phyloP scores from a whole-genome alignment of 345 rosid species.

The Corchorus olitorius region DNA sequence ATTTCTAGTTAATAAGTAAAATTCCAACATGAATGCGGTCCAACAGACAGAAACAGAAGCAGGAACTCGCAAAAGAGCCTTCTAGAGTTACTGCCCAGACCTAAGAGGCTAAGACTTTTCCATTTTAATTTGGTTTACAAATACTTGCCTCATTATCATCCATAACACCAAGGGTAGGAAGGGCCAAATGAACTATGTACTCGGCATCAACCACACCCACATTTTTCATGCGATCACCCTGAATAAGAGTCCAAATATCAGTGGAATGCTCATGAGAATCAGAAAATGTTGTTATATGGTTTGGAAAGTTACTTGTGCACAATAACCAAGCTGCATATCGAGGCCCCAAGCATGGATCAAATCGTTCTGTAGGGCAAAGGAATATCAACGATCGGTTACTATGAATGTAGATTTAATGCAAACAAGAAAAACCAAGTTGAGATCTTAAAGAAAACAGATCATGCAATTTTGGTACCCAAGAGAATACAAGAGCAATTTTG shows the following conservation, averaged over 20 bases:
- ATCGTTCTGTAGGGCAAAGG: constrained; percentile 60
- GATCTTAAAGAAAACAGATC: neutral
- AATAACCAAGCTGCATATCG: constrained; percentile 84
- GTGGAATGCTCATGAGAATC: neutral
- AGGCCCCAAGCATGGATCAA: constrained; percentile 97
- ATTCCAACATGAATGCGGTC: neutral
- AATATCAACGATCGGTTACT: neutral
- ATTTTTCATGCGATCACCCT: constrained; percentile 90
- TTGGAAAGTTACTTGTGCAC: constrained; percentile 67
- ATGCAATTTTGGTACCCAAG: no score
- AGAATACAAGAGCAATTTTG: no score
- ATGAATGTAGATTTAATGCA: neutral
- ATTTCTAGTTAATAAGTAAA: neutral
- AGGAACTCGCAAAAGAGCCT: neutral
- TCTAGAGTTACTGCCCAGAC: neutral
- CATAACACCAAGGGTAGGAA: constrained; percentile 74
- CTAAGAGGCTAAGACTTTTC: neutral
- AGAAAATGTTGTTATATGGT: neutral
- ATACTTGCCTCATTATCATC: constrained; percentile 45
- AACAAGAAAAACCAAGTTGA: neutral
- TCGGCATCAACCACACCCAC: constrained; percentile 94
- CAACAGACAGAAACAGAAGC: neutral
- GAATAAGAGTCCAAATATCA: constrained; percentile 20
- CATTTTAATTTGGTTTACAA: neutral
- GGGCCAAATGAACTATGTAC: constrained; percentile 79